These are phyloP conservation scores for Puccinellia tenuiflora DNA, from an alignment of 176 grass and related monocot genomes.

Conservation along the genomic window DNA sequence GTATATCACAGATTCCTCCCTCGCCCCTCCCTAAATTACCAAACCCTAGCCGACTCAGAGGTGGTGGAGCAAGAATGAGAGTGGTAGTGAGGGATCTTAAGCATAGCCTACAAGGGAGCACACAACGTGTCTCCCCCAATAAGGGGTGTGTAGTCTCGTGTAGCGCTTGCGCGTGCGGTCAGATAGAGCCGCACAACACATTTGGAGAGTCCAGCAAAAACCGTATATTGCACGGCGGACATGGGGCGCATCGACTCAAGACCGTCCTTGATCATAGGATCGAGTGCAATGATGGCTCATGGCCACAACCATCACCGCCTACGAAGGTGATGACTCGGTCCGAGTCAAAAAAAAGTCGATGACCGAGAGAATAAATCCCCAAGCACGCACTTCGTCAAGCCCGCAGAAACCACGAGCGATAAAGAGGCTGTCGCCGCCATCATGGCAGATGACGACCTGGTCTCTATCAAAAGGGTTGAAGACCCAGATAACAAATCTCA, in stretches of 20 bases:
- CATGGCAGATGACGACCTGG: not conserved
- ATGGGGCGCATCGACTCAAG: no score
- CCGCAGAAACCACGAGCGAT: not conserved
- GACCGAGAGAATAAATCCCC: not conserved
- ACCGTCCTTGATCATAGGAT: no score
- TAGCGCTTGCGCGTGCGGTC: no score
- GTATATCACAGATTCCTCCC: no score
- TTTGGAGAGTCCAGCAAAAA: no score
- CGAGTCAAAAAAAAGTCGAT: not conserved
- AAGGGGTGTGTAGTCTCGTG: not conserved
- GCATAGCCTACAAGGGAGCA: no score
- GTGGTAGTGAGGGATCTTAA: not conserved
- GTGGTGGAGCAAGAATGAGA: not conserved
- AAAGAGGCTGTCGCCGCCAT: not conserved
- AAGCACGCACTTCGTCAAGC: not conserved
- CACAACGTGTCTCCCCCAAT: no score
- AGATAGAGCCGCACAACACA: no score
- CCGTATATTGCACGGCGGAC: no score
- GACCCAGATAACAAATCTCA: not conserved
- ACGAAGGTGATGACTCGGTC: not conserved
- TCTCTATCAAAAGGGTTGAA: not conserved
- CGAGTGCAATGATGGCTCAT: no score
- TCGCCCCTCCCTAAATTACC: not conserved
- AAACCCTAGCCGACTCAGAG: conserved; percentile 32
- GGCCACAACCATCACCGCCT: no score